Percentiles rank a stretch among this genome's conserved stretches.
Evolutionary conservation across 495 filamentous ascomycete genomes (phyloP).

Genomic region (Choiromyces venosus): DNA sequence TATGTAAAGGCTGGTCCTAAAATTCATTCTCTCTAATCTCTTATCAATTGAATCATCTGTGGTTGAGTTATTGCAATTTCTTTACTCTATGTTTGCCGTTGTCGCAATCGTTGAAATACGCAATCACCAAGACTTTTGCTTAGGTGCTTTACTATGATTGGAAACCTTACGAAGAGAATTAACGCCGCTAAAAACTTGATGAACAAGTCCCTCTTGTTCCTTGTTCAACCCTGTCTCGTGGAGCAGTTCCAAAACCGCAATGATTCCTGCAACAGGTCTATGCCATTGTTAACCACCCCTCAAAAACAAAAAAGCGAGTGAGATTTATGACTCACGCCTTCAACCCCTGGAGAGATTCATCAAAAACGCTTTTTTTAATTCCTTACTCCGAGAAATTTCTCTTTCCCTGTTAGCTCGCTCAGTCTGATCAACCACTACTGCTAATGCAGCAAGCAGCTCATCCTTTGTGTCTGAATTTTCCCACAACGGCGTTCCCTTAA

Average conservation of each 20-base stretch:
- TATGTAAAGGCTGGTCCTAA: too few species aligned
- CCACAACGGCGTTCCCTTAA: constrained; percentile 30
- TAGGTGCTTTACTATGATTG: background rate
- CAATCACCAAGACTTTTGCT: too few species aligned
- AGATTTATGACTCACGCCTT: constrained; percentile 24
- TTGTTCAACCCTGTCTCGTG: constrained; percentile 18
- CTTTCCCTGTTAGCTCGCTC: constrained; percentile 33
- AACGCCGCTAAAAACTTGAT: constrained; percentile 26
- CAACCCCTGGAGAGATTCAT: constrained; percentile 24
- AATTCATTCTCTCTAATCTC: too few species aligned
- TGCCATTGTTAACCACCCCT: background rate
- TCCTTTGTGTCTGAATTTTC: constrained; percentile 26
- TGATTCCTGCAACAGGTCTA: constrained; percentile 31
- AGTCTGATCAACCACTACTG: constrained; percentile 34
- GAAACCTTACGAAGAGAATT: constrained; percentile 23
- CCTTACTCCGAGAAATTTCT: constrained; percentile 21
- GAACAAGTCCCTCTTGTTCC: constrained; percentile 25
- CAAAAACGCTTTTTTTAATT: constrained; percentile 29
- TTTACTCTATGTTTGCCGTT: too few species aligned
- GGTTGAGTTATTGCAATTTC: too few species aligned
- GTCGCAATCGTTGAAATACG: too few species aligned
- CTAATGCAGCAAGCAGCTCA: constrained; percentile 26
- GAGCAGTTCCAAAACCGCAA: constrained; percentile 34
- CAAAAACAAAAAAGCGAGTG: background rate
- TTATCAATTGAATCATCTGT: too few species aligned